Base-by-base conservation (phyloP, 192 early-diverging fungal genomes). In the Coemansia sp. region DNA sequence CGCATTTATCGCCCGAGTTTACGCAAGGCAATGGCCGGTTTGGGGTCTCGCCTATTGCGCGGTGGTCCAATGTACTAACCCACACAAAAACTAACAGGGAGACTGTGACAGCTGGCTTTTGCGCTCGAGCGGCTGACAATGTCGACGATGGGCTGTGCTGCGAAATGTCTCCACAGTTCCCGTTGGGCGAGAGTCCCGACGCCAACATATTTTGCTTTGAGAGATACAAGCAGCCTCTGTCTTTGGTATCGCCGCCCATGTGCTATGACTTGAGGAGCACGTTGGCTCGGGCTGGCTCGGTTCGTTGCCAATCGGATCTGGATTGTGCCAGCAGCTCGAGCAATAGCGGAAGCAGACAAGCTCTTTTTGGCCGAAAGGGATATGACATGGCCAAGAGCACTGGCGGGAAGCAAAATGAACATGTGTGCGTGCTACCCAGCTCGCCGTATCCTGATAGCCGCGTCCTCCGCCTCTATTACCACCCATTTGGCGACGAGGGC, bases 131-230 rank as follows among this genome's bases (percentile, higher is more conserved):
- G 28, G 42, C 18, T 12, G 71, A 66, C 12, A 73, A 79, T 11
- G 41, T 64, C 11, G 76, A 79, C 37, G 76, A 79, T 26, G 76
- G 76, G 12, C 60, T 79, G 43, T 79, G 76, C 67, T 79, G 76
- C 64, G 76, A 79, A 42, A 79, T 79, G 68, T 67, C 76, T 26
- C 36, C 57, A 0, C 53, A 18, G 60, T 70, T 59, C 36, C 76
- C 76, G 34, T 60, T 79, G 55, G 76, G 76, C 47, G 71, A 73
- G 57, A 79, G 76, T 56, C 76, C 76, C 28, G 76, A 79, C 38
- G n/a, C n/a, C 13, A 45, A 55, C 18, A 57, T 79, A 14, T 70
- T 73, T 11, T 79, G 76, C 64, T 79, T 79, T 43, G 71, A 70
- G 35, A 39, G 28, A 13, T 73, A 66, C 48, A 35, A 6, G 25